These are phyloP conservation scores for Pyrus betulifolia DNA, from an alignment of 306 rosid species.

Conservation along the genomic window DNA sequence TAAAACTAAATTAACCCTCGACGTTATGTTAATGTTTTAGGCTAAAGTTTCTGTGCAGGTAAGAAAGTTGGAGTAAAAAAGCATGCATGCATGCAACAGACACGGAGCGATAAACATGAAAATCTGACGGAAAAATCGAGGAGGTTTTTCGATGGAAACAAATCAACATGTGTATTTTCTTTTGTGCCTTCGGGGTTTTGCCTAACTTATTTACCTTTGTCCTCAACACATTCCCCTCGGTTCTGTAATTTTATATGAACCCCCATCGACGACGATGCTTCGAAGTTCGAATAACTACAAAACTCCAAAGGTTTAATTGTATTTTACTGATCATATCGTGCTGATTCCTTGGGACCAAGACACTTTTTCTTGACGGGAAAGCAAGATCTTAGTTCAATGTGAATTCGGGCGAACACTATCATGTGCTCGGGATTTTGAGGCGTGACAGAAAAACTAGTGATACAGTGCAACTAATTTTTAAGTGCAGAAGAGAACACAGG, in stretches of 20 bases:
- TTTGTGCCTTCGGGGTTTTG: neutral
- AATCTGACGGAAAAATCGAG: conserved; percentile 9
- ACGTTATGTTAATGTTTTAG: neutral
- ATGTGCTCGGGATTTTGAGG: neutral
- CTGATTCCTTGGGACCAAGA: neutral
- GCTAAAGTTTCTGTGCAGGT: neutral
- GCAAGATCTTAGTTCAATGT: neutral
- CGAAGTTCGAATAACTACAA: neutral
- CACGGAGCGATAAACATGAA: conserved; percentile 36
- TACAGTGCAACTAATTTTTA: neutral
- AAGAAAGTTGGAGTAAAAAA: neutral
- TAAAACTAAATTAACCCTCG: neutral
- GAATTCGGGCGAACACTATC: neutral
- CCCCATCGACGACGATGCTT: neutral
- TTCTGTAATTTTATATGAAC: neutral
- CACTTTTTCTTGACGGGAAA: conserved; percentile 1
- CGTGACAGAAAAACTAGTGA: too few species aligned
- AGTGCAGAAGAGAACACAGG: neutral
- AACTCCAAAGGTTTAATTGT: neutral
- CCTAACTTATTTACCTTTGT: neutral
- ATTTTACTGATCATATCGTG: neutral
- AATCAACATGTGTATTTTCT: neutral
- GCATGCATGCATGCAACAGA: conserved; percentile 21
- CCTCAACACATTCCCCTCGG: neutral
- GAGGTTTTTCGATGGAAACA: conserved; percentile 15